Percentiles rank a stretch among this genome's conserved stretches.
Evolutionary conservation across 306 rosid genomes (phyloP).

Genomic region (Oemleria cerasiformis): DNA sequence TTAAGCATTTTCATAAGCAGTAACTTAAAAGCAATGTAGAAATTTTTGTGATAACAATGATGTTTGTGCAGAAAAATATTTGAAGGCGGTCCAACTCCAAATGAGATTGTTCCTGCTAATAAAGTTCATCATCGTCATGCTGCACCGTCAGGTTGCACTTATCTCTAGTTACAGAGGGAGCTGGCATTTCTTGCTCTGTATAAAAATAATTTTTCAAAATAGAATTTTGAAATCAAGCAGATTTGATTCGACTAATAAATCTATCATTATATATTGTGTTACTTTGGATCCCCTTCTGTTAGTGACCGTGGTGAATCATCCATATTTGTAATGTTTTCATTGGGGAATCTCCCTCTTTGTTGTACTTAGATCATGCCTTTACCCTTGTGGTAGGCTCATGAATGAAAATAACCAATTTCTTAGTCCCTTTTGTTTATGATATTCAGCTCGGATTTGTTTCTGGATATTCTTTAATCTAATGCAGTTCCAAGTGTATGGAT

Average conservation of each 20-base stretch:
- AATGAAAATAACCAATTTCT: too few relatives aligned
- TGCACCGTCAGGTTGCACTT: conserved; percentile 27
- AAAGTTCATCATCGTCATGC: conserved; percentile 23
- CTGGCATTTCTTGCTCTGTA: neutral
- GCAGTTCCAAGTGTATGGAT: neutral
- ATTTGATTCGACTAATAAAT: neutral
- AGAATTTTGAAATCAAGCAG: neutral
- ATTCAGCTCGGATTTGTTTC: neutral
- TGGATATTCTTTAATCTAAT: neutral
- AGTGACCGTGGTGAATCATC: too few relatives aligned
- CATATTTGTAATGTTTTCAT: too few relatives aligned
- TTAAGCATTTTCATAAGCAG: neutral
- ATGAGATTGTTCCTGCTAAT: conserved; percentile 19
- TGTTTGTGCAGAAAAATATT: conserved; percentile 49
- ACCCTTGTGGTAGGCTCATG: too few relatives aligned
- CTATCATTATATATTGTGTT: neutral
- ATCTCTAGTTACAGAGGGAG: neutral
- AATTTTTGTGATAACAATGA: neutral
- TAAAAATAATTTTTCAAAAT: neutral
- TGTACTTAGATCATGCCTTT: too few relatives aligned
- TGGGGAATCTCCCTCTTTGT: too few relatives aligned
- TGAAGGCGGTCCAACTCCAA: conserved; percentile 33
- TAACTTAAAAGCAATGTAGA: neutral
- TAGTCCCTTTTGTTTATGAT: neutral
- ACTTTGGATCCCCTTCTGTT: too few relatives aligned